A percentile compares a stretch with the other conserved stretches of the same genome.
phyloP scores from a whole-genome alignment of 345 rosid genomes.

The Geranium brycei region DNA sequence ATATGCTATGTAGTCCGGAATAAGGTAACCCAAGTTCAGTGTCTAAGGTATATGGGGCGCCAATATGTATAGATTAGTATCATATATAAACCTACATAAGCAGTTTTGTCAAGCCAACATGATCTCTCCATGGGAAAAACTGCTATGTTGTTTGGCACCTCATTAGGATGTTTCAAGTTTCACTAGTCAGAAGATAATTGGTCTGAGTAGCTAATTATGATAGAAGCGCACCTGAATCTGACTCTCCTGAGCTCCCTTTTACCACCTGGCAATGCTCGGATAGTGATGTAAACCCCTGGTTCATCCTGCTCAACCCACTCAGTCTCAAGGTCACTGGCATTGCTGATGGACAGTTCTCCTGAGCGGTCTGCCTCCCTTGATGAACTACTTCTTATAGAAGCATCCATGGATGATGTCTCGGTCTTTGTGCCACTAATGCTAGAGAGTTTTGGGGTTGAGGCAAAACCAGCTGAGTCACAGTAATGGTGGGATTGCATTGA shows the following conservation, averaged over 20 bases:
- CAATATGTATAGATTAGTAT: no score
- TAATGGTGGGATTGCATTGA: slow-evolving; percentile 48
- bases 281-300: slow-evolving; percentile 93
- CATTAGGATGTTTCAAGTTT: no score
- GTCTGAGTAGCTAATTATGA: no score
- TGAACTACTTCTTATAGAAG: slow-evolving; percentile 80
- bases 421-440: slow-evolving; percentile 85
- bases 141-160: no score
- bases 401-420: slow-evolving; percentile 81
- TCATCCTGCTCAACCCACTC: slow-evolving; percentile 98
- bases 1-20: no score
- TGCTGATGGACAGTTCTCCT: slow-evolving; percentile 69
- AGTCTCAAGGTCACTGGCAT: slow-evolving; percentile 71
- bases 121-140: no score
- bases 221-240: slow-evolving; percentile 67
- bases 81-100: no score
- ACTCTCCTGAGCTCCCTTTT: slow-evolving; percentile 93
- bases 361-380: slow-evolving; percentile 88
- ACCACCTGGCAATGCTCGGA: slow-evolving; percentile 63
- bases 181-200: no score
- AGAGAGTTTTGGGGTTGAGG: slow-evolving; percentile 87
- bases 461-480: slow-evolving; percentile 54
- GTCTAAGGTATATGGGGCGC: no score
- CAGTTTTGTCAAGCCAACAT: no score
- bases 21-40: no score